These are phyloP conservation scores for Euphorbia schlechtendalii DNA, from an alignment of 441 rosid genomes.

Conservation along the genomic window DNA sequence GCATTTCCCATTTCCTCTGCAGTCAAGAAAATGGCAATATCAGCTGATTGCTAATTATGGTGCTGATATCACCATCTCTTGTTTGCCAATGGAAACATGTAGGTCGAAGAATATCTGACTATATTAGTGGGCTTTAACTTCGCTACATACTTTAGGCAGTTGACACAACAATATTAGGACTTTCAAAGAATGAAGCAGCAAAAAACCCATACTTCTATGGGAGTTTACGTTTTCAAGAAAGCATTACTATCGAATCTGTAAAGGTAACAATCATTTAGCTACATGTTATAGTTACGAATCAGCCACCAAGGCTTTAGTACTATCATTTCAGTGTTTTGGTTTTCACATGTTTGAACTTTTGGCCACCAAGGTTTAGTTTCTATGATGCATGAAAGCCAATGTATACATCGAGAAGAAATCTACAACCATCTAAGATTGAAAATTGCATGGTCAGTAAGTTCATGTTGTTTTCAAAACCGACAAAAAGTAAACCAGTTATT, in stretches of 20 bases:
- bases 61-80: constrained; percentile 87
- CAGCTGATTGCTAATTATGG: constrained; percentile 62
- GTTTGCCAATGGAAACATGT: constrained; percentile 84
- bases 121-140: too few relatives aligned
- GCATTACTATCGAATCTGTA: constrained; percentile 80
- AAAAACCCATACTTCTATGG: constrained; percentile 95
- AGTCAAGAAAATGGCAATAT: constrained; percentile 39
- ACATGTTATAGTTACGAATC: constrained; percentile 52
- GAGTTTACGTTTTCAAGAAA: constrained; percentile 89
- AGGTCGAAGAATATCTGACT: constrained; percentile 6
- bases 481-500: background rate
- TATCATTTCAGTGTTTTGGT: constrained; percentile 73
- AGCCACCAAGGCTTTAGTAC: constrained; percentile 62
- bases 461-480: background rate
- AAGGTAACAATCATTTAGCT: constrained; percentile 38
- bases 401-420: constrained; percentile 86
- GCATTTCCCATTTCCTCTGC: constrained; percentile 24
- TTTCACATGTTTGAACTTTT: constrained; percentile 13
- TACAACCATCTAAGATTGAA: constrained; percentile 78
- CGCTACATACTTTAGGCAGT: constrained; percentile 48
- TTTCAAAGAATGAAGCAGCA: constrained; percentile 65
- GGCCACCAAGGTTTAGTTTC: constrained; percentile 90
- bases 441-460: constrained; percentile 50
- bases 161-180: constrained; percentile 83
- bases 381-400: constrained; percentile 83